These are phyloP conservation scores for Globisporangium iwayamae DNA, from an alignment of 352 stramenopile genomes.

Conservation along the genomic window DNA sequence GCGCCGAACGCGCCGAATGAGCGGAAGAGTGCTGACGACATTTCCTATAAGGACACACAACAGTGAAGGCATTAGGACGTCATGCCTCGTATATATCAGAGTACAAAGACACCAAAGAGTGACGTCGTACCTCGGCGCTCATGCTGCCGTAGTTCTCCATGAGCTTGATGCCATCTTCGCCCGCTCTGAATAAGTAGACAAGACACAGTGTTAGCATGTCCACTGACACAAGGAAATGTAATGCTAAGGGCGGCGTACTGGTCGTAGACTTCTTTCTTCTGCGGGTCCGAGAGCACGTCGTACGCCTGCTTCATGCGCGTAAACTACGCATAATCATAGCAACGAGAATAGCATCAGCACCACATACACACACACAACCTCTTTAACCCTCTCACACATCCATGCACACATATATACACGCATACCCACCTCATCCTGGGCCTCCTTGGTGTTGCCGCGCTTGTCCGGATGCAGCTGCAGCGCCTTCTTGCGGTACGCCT, in stretches of 20 bases:
- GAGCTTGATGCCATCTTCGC: constrained; percentile 85
- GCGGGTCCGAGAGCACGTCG: constrained; percentile 88
- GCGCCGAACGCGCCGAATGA: constrained; percentile 71
- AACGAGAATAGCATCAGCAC: not conserved
- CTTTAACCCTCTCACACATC: not conserved
- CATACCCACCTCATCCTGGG: constrained; percentile 57
- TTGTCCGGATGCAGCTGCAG: constrained; percentile 92
- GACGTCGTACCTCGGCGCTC: constrained; percentile 43
- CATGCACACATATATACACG: not conserved
- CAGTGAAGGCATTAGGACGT: not conserved
- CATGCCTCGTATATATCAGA: too few relatives aligned
- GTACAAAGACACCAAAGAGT: not conserved
- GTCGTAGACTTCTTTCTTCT: constrained; percentile 83
- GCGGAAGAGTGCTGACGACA: constrained; percentile 63
- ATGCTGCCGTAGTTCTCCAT: constrained; percentile 87
- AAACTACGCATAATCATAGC: constrained; percentile 54
- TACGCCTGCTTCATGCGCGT: constrained; percentile 91
- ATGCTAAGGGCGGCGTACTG: constrained; percentile 29
- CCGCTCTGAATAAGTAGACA: constrained; percentile 37
- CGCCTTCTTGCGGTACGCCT: constrained; percentile 89
- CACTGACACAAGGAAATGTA: not conserved
- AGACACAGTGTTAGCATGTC: constrained; percentile 3
- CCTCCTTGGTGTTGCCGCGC: constrained; percentile 75
- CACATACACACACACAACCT: constrained; percentile 1
- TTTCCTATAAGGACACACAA: constrained; percentile 22